Base-by-base conservation (phyloP, 129 eudicot genomes). In the Tagetes erecta region DNA sequence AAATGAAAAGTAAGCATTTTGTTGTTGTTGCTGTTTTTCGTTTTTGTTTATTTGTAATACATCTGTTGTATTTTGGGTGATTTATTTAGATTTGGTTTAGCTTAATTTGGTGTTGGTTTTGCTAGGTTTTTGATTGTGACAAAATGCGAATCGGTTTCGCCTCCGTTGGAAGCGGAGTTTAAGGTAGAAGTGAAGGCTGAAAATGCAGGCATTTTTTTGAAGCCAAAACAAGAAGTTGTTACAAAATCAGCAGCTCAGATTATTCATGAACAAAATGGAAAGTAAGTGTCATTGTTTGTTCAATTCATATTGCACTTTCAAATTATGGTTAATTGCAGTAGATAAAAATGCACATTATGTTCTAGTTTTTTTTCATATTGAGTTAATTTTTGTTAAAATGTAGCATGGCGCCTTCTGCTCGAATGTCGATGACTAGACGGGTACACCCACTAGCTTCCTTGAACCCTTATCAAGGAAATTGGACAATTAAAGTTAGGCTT, bases 241-340 rank as follows among this genome's bases (percentile, higher is more conserved):
- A 58, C 86, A 3, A 94, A 94, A 85, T 94, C 99, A 62, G 99
- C 97, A 45, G 96, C 96, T 68, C 97, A 94, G 80, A 94, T 94
- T 63, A 80, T 94, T 42, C 74, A 85, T 76, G 99, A 94, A 50
- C 99, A 94, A 65, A 81, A 81, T 56, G 85, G 87, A 70, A 94
- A 94, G 99, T 94, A 67, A 85, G 99, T 47, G 6, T 30, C 14
- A 3, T 66, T 40, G 12, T 69, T 50, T 62, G 27, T 36, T 20
- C 27, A 20, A 20, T 20, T 35, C 11, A 4, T 13, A 44, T 33
- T 1, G 46, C 41, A 2, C 3, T 4, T 44, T 45, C 11, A 6
- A n/a, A 3, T 73, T 31, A 31, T 6, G 7, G 13, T 33, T 34
- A 33, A 36, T 51, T 39, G 11, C 35, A 8, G 47, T 36, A 30